These are phyloP conservation scores for Melocanna baccifera DNA, from an alignment of 176 grass and related monocot species.

Conservation along the genomic window DNA sequence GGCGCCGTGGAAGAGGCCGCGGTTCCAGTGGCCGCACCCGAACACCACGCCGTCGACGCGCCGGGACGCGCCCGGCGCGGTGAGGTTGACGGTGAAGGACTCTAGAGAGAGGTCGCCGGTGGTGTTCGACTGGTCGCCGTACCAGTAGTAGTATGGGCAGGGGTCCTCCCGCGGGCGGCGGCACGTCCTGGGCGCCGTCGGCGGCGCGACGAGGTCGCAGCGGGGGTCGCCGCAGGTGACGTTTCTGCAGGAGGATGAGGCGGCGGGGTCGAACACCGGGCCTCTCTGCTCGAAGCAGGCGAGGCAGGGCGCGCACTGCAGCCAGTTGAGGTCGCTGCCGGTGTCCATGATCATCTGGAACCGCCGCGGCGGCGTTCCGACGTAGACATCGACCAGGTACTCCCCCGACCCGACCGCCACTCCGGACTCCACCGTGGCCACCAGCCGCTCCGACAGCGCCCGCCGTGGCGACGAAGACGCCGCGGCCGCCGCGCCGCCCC, in stretches of 20 bases:
- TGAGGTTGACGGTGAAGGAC: constrained; percentile 91
- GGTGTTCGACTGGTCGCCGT: constrained; percentile 90
- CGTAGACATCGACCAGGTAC: constrained; percentile 85
- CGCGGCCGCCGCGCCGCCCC: background rate
- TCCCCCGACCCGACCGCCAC: constrained; percentile 76
- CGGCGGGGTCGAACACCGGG: constrained; percentile 61
- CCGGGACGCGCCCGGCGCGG: constrained; percentile 36
- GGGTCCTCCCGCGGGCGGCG: constrained; percentile 21
- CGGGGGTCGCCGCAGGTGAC: constrained; percentile 62
- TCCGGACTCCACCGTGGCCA: constrained; percentile 80
- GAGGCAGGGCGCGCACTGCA: constrained; percentile 82
- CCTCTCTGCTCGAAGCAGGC: constrained; percentile 89
- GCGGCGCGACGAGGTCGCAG: constrained; percentile 60
- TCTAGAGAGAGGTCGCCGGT: constrained; percentile 86
- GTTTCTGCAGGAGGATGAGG: constrained; percentile 71
- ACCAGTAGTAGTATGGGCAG: constrained; percentile 97
- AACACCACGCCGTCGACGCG: constrained; percentile 70
- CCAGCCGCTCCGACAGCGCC: constrained; percentile 52
- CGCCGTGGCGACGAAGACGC: constrained; percentile 22
- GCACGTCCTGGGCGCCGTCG: constrained; percentile 22
- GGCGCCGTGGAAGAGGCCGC: constrained; percentile 89
- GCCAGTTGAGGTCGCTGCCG: constrained; percentile 97
- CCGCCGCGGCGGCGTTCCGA: constrained; percentile 77
- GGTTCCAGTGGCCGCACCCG: constrained; percentile 90
- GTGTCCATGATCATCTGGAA: constrained; percentile 96